Evolutionary conservation across 257 asterid species (phyloP), one percentile per base, ranked within the genome.

Genomic region (Sherardia arvensis): DNA sequence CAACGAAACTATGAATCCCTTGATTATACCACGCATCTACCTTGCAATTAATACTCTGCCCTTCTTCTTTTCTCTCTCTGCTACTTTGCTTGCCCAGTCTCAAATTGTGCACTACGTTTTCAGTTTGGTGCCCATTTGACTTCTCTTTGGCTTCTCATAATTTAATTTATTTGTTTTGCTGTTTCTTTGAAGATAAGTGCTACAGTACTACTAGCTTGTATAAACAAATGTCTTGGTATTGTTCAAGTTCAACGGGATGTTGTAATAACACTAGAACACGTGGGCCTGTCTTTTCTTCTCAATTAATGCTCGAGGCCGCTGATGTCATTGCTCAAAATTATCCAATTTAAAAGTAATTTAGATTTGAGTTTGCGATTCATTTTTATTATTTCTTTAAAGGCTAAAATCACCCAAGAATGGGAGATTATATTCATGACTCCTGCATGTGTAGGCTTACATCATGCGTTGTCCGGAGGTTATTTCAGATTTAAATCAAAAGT

Each of bases 1-100:
- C 36, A 43, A 43, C 51, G 7, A 4, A 43, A 43, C 4, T 4
- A 15, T 43, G 51, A 43, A 43, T 43, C 79, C 68, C 66, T 72
- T 79, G 72, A 80, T 71, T 69, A 59, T 74, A 40, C 62, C 76
- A 71, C 47, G 61, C 82, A 74, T 74, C 80, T 77, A 62, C 74
- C 63, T 38, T 38, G 12, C 78, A 78, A 80, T 77, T 77, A 80
- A 77, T 80, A 74, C 69, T 71, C 22, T 67, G 20, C 51, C 51
- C 51, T 43, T 43, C 56, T 49, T 49, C 56, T n/a, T 18, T 1
- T 12, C 54, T 36, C 45, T 36, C 38, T 33, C 38, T 33, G 14
- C 53, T n/a, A 8, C 32, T 30, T 58, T 22, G 23, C 25, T 47
- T 26, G 2, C 9, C 22, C 8, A 0, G 2, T 55, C 60, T 55